Conservation (phyloP, 2,329 filamentous ascomycete genomes). For the Beauveria rudraprayagi region DNA sequence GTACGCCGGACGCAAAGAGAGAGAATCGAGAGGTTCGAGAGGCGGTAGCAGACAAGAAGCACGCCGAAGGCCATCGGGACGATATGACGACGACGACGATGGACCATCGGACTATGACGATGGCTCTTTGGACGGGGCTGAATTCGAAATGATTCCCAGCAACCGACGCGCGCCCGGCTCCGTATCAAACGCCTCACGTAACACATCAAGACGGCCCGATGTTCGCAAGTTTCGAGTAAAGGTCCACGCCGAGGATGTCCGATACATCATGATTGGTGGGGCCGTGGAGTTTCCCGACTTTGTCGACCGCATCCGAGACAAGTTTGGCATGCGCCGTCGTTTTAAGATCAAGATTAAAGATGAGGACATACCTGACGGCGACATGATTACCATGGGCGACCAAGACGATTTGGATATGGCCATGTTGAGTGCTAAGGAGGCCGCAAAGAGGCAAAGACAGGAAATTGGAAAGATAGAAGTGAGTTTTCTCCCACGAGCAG, state of each 20-base stretch:
- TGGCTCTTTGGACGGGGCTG: conserved; percentile 62
- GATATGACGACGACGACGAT: conserved; percentile 74
- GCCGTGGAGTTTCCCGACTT: conserved; percentile 70
- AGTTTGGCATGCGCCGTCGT: conserved; percentile 68
- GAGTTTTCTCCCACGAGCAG: conserved; percentile 30
- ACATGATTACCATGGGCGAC: conserved; percentile 96
- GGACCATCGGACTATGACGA: conserved; percentile 66
- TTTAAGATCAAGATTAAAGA: conserved; percentile 88
- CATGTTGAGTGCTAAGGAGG: conserved; percentile 58
- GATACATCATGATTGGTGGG: conserved; percentile 80
- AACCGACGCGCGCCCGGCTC: conserved; percentile 39
- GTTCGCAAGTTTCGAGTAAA: conserved; percentile 81
- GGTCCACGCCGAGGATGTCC: conserved; percentile 82
- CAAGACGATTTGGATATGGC: conserved; percentile 93
- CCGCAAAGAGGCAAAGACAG: conserved; percentile 62
- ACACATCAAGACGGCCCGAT: conserved; percentile 54
- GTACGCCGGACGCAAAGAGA: conserved; percentile 38
- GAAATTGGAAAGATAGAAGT: conserved; percentile 96
- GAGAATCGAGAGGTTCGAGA: conserved; percentile 32
- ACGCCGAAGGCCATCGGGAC: conserved; percentile 31
- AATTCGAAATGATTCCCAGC: conserved; percentile 69
- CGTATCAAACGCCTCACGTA: conserved; percentile 40
- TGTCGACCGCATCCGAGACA: conserved; percentile 70
- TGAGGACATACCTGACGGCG: conserved; percentile 66
- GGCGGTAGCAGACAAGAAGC: conserved; percentile 27